A percentile compares a stretch with the other conserved stretches of the same genome.
phyloP scores from a whole-genome alignment of 805 yeast species.

The Wickerhamomyces chaumierensis region DNA sequence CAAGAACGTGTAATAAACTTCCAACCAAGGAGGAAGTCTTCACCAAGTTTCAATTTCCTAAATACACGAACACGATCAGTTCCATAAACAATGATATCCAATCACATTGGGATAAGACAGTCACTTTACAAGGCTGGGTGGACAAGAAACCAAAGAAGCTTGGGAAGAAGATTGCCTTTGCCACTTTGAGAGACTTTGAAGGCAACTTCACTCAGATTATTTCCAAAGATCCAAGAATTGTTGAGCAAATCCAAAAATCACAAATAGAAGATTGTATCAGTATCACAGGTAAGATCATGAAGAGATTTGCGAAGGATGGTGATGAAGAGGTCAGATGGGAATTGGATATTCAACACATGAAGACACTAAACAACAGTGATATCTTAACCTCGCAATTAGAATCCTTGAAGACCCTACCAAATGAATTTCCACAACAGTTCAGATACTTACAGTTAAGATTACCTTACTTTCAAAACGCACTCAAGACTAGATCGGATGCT shows the following conservation, averaged over 20 bases:
- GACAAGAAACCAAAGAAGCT: slow-evolving; percentile 62
- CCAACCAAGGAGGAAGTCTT: not conserved
- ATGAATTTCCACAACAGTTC: slow-evolving; percentile 65
- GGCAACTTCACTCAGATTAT: slow-evolving; percentile 60
- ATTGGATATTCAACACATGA: slow-evolving; percentile 37
- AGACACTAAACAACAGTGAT: slow-evolving; percentile 51
- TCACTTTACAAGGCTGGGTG: slow-evolving; percentile 75
- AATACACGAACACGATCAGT: slow-evolving; percentile 13
- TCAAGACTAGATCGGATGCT: slow-evolving; percentile 45
- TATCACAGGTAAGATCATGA: slow-evolving; percentile 43
- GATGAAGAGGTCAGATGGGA: slow-evolving; percentile 35
- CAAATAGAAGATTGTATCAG: slow-evolving; percentile 69
- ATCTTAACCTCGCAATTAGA: slow-evolving; percentile 60
- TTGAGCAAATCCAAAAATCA: slow-evolving; percentile 29
- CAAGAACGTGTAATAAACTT: not conserved
- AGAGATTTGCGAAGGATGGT: slow-evolving; percentile 19
- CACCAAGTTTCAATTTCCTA: slow-evolving; percentile 13
- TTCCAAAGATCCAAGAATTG: slow-evolving; percentile 24
- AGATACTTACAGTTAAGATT: slow-evolving; percentile 73
- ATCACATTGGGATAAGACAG: slow-evolving; percentile 12
- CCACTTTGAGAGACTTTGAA: slow-evolving; percentile 57
- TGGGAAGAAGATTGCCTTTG: slow-evolving; percentile 58
- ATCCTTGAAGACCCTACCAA: slow-evolving; percentile 36
- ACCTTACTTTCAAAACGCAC: slow-evolving; percentile 40
- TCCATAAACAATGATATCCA: slow-evolving; percentile 2